Conservation (phyloP, 495 filamentous ascomycete species). For the Rusavskia elegans region DNA sequence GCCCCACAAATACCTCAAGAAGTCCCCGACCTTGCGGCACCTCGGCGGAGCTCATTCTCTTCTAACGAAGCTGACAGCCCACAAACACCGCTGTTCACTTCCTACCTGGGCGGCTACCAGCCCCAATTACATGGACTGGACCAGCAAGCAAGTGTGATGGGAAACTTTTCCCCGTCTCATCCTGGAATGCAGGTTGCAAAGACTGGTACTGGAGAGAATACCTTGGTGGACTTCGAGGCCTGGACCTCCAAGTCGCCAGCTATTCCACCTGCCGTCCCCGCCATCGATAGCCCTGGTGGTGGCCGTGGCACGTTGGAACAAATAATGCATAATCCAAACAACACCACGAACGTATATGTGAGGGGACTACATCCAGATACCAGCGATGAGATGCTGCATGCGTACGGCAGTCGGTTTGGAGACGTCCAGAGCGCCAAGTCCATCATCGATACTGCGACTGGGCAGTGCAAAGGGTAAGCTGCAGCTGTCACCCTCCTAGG, state of each 20-base stretch:
- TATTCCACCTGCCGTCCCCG: conserved; percentile 81
- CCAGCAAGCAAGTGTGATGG: conserved; percentile 35
- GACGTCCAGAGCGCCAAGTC: conserved; percentile 87
- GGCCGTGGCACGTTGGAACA: conserved; percentile 55
- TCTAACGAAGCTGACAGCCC: conserved; percentile 52
- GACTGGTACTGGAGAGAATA: conserved; percentile 32
- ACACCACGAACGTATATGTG: conserved; percentile 92
- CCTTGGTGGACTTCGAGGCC: conserved; percentile 50
- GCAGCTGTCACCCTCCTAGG: neutral
- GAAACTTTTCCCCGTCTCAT: conserved; percentile 47
- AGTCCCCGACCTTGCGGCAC: conserved; percentile 37
- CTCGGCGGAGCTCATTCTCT: conserved; percentile 48
- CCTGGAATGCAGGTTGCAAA: conserved; percentile 29
- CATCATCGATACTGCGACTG: conserved; percentile 83
- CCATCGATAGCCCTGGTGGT: conserved; percentile 50
- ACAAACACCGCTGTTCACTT: conserved; percentile 39
- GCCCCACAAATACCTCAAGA: conserved; percentile 34
- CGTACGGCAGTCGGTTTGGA: conserved; percentile 75
- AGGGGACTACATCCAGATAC: conserved; percentile 88
- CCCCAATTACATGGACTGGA: conserved; percentile 36
- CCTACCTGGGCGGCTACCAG: conserved; percentile 34
- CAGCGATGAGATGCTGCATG: conserved; percentile 73
- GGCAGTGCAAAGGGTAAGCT: conserved; percentile 78
- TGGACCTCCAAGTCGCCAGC: conserved; percentile 58
- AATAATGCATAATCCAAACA: conserved; percentile 76